Percentiles rank a stretch among this genome's conserved stretches.
These are phyloP conservation scores for Dipteronia sinensis DNA, from an alignment of 345 rosid species.

Conservation along the genomic window DNA sequence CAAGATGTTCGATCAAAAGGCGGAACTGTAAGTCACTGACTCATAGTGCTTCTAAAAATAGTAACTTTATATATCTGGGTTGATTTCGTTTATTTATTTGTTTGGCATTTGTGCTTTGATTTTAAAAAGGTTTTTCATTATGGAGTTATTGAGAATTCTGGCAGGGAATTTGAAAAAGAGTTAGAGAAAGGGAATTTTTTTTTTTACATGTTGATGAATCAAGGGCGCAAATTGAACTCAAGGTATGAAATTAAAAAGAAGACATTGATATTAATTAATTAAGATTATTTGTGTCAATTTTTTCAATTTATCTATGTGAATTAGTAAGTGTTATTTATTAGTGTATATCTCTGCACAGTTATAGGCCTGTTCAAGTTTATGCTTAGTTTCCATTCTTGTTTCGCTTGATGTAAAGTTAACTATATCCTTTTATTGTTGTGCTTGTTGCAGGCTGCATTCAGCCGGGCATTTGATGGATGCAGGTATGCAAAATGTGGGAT, in stretches of 20 bases:
- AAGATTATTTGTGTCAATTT: no score
- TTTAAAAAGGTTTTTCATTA: constrained; percentile 66
- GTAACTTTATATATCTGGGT: background rate
- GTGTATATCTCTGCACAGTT: no score
- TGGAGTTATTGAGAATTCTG: constrained; percentile 50
- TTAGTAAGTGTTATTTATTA: no score
- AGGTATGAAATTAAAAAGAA: constrained; percentile 33
- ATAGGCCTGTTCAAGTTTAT: background rate
- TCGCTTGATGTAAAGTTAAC: background rate
- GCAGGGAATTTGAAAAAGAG: constrained; percentile 33
- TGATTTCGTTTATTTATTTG: background rate
- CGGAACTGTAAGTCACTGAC: constrained; percentile 48
- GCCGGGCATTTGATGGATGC: constrained; percentile 85
- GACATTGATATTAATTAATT: no score
- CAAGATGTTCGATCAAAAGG: constrained; percentile 80
- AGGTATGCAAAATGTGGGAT: constrained; percentile 63
- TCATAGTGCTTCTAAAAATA: background rate
- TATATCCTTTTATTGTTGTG: background rate
- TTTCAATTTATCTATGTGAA: no score
- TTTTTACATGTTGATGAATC: constrained; percentile 59
- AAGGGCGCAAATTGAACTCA: constrained; percentile 72
- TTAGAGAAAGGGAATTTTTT: constrained; percentile 49
- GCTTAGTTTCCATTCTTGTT: background rate
- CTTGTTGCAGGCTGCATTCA: constrained; percentile 65
- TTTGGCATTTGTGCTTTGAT: background rate